Percentiles rank a stretch among this genome's conserved stretches.
These are phyloP conservation scores for Pseudomicrostroma phylloplanum DNA, from an alignment of 1,284 basidiomycete species.

Conservation along the genomic window DNA sequence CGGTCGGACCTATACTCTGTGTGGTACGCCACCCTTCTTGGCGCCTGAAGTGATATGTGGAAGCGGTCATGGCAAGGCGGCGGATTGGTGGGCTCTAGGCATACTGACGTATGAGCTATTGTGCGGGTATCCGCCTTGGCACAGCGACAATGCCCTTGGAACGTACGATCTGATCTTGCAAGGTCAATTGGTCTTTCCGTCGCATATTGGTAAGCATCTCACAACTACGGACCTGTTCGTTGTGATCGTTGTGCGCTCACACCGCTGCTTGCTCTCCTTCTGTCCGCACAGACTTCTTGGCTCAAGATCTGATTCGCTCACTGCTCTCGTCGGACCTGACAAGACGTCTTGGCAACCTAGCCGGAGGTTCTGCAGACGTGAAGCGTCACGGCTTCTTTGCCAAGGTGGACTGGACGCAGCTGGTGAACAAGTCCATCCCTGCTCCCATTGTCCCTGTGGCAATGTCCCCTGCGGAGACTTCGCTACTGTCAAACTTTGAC, in stretches of 20 bases:
- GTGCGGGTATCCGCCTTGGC: conserved; percentile 27
- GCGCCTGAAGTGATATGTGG: conserved; percentile 40
- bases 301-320: conserved; percentile 54
- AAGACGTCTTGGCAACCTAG: conserved; percentile 54
- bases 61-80: conserved; percentile 56
- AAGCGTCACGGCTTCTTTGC: conserved; percentile 55
- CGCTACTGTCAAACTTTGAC: no score
- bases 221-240: no score
- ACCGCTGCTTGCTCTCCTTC: no score
- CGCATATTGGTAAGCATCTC: conserved; percentile 40
- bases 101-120: conserved; percentile 56
- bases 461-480: no score
- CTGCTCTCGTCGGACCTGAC: conserved; percentile 54
- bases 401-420: conserved; percentile 54
- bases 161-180: conserved; percentile 53
- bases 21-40: conserved; percentile 52
- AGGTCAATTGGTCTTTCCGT: conserved; percentile 54
- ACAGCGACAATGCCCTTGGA: conserved; percentile 22
- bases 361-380: conserved; percentile 55
- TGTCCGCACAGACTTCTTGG: conserved; percentile 47
- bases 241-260: no score
- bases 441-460: conserved; percentile 54
- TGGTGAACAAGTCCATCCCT: conserved; percentile 51
- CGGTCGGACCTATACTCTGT: conserved; percentile 52
- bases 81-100: conserved; percentile 57